Evolutionary conservation across 495 filamentous ascomycete genomes (phyloP), one percentile per base, ranked within the genome.

Genomic region (Trichoderma parareesei): DNA sequence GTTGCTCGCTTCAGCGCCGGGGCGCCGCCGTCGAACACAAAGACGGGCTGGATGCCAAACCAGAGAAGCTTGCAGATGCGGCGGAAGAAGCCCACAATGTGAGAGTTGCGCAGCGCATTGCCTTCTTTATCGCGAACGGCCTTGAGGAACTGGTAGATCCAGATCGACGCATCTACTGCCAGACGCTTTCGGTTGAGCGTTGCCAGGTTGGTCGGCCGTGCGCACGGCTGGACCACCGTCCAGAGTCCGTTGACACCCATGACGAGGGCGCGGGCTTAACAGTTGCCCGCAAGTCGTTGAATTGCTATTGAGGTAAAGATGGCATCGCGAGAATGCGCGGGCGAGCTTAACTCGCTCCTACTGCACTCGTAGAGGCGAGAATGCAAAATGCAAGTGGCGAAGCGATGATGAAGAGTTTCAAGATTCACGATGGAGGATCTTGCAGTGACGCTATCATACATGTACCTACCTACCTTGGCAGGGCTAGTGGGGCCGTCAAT

Each of bases 131-230:
- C 94, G 69, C 94, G 92, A 2, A 98, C 95, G 18, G 94, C 94
- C 78, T 98, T 98, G 67, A 98, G 84, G 72, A 98, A 98, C 73
- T 98, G 94, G 78, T 98, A 98, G 65, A 98, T 97, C 94, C 94
- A 98, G 71, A 98, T 98, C 3, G 92, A 96, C 62, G 95, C 94
- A 76, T 98, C 94, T 74, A 98, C 90, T 38, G 94, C 94, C 65
- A 98, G 86, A 33, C 94, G 91, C 73, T 96, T 97, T 66, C 88
- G 88, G 74, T 97, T 96, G 62, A 98, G 87, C 1, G 94, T 96
- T 72, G 95, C 91, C 69, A 98, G 89, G 75, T 96, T 96, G 66
- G 94, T 92, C 18, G 89, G 89, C 33, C 89, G 87, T 37, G 93
- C 94, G 71, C 89, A 96, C 41, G 94, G 94, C 74, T 95, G 89